Evolutionary conservation across 108 stramenopile species (phyloP).

Genomic region (Discostella stelligeroides): DNA sequence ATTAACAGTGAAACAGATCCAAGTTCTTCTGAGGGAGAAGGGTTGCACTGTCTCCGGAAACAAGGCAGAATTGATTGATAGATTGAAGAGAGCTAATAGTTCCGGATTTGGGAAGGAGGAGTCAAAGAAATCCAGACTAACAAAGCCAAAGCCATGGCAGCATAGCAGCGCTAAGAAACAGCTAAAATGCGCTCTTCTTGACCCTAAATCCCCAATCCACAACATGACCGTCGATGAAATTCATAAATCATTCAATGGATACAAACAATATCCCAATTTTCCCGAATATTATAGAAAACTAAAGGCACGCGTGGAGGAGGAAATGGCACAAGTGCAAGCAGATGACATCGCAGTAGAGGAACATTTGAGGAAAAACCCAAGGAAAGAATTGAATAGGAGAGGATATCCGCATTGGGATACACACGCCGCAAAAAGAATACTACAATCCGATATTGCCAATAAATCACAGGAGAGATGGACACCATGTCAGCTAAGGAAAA

Average conservation of each 20-base stretch:
- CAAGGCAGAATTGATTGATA: constrained; percentile 9
- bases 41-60: constrained; percentile 6
- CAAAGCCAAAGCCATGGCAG: constrained; percentile 29
- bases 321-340: not conserved
- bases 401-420: constrained; percentile 10
- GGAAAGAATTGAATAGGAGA: not conserved
- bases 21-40: constrained; percentile 11
- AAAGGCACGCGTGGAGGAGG: constrained; percentile 8
- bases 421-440: constrained; percentile 1
- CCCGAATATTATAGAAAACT: constrained; percentile 9
- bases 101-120: too few relatives aligned
- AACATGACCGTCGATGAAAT: constrained; percentile 15
- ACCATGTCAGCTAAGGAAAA: constrained; percentile 1
- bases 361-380: not conserved
- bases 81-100: not conserved
- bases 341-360: constrained; percentile 4
- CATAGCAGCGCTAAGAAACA: constrained; percentile 26
- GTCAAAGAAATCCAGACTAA: not conserved
- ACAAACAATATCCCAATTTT: constrained; percentile 25
- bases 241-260: not conserved
- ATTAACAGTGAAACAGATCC: not conserved
- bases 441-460: too few relatives aligned
- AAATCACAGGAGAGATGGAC: not conserved
- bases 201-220: constrained; percentile 9
- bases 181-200: constrained; percentile 21